phyloP scores from a whole-genome alignment of 2,329 filamentous ascomycete genomes.

The Fusarium agapanthi region DNA sequence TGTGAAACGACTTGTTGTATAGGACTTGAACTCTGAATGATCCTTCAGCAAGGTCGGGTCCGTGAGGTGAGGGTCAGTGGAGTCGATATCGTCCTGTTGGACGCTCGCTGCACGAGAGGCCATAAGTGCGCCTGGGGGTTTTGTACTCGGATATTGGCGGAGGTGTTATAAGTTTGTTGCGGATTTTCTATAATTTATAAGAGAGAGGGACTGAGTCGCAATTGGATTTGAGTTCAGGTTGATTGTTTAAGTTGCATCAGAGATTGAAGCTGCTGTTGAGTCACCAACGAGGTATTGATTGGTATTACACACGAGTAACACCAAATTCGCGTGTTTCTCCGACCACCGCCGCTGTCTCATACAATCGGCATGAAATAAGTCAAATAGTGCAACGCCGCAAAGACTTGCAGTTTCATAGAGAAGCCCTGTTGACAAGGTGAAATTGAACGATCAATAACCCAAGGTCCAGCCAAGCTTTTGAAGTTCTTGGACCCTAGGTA shows the following conservation, averaged over 20 bases:
- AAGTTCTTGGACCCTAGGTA: conserved; percentile 15
- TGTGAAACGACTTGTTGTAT: conserved; percentile 73
- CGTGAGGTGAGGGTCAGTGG: conserved; percentile 57
- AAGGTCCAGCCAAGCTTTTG: conserved; percentile 25
- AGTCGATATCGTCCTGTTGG: conserved; percentile 35
- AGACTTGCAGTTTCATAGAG: neutral
- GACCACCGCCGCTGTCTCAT: neutral
- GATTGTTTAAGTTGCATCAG: conserved; percentile 11
- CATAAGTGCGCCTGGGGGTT: conserved; percentile 32
- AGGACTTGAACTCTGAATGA: conserved; percentile 75
- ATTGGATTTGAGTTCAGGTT: neutral
- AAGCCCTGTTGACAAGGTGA: neutral
- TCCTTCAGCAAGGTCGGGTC: conserved; percentile 85
- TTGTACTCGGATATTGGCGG: neutral
- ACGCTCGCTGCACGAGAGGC: conserved; percentile 31
- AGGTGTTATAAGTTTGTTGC: neutral
- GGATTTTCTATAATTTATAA: neutral
- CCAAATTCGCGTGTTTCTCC: conserved; percentile 12
- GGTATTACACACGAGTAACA: conserved; percentile 22
- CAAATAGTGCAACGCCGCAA: neutral
- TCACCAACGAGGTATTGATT: conserved; percentile 16
- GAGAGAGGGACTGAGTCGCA: neutral
- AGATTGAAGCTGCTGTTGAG: conserved; percentile 32
- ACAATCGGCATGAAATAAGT: neutral
- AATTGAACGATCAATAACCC: neutral